A percentile compares a stretch with the other conserved stretches of the same genome.
These are phyloP conservation scores for Stromatinia cepivora DNA, from an alignment of 2,329 filamentous ascomycete species.

Conservation along the genomic window DNA sequence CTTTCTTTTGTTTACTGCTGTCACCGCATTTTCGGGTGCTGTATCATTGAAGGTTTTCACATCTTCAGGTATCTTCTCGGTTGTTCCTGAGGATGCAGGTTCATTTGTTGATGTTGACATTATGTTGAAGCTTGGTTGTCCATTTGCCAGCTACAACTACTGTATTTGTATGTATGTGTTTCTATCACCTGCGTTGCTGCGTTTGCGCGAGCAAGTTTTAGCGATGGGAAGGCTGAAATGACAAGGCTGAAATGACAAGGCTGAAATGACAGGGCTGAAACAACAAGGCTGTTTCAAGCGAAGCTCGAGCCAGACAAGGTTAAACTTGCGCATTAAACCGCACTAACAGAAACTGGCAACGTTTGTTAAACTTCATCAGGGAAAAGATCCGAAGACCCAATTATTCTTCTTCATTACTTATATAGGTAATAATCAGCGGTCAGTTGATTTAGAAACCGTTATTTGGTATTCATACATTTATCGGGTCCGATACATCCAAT, in stretches of 20 bases:
- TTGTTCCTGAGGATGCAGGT: slow-evolving; percentile 24
- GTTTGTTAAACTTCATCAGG: neutral
- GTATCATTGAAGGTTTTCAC: slow-evolving; percentile 24
- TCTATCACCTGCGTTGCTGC: neutral
- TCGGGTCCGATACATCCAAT: neutral
- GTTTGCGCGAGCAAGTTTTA: slow-evolving; percentile 12
- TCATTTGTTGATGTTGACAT: slow-evolving; percentile 32
- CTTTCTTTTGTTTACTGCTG: slow-evolving; percentile 35
- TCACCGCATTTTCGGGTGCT: slow-evolving; percentile 34
- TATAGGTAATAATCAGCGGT: no score
- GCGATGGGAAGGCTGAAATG: neutral
- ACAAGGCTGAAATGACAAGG: slow-evolving; percentile 5
- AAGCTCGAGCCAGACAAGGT: neutral
- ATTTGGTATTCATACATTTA: neutral
- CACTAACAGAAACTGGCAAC: neutral
- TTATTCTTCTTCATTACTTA: no score
- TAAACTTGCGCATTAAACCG: neutral
- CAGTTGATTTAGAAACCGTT: neutral
- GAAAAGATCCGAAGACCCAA: neutral
- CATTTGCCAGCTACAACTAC: slow-evolving; percentile 9
- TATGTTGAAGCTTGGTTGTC: slow-evolving; percentile 8
- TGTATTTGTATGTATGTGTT: neutral
- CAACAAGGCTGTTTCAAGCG: neutral
- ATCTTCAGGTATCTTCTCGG: slow-evolving; percentile 7
- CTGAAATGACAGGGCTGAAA: neutral